Evolutionary conservation across 2,329 filamentous ascomycete species (phyloP).

Genomic region (Aspergillus glaucus): DNA sequence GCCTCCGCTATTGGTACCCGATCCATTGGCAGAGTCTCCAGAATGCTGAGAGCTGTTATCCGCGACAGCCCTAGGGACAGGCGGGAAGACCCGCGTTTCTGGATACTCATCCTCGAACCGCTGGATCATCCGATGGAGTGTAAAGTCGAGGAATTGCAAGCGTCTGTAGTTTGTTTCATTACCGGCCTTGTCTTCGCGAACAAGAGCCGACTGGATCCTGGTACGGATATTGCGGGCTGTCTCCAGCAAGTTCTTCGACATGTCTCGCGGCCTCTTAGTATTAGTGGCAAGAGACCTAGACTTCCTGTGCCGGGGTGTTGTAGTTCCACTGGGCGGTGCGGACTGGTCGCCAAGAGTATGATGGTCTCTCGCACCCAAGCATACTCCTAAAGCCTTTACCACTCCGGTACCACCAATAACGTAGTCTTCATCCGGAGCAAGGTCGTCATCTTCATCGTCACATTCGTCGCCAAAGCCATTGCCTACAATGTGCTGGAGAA

Average conservation of each 20-base stretch:
- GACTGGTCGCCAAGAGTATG: conserved; percentile 40
- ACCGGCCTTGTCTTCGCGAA: conserved; percentile 62
- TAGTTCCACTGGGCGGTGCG: conserved; percentile 46
- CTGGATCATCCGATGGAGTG: conserved; percentile 83
- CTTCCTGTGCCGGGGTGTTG: conserved; percentile 49
- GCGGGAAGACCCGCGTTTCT: conserved; percentile 60
- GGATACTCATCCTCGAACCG: conserved; percentile 96
- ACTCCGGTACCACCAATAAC: conserved; percentile 94
- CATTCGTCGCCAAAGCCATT: conserved; percentile 50
- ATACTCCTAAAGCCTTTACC: conserved; percentile 87
- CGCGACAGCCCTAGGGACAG: conserved; percentile 11
- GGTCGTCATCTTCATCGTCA: conserved; percentile 55
- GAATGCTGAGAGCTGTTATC: conserved; percentile 31
- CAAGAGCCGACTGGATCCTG: conserved; percentile 75
- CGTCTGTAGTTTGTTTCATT: conserved; percentile 75
- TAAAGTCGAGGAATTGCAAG: conserved; percentile 80
- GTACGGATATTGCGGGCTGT: conserved; percentile 83
- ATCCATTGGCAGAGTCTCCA: conserved; percentile 21
- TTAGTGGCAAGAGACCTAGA: conserved; percentile 41
- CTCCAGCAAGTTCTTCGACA: conserved; percentile 82
- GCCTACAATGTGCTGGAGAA: conserved; percentile 80
- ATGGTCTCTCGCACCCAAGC: conserved; percentile 71
- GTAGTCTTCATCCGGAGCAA: conserved; percentile 84
- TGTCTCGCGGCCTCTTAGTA: conserved; percentile 70
- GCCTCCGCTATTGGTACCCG: conserved; percentile 25